Evolutionary conservation across 2,329 filamentous ascomycete genomes (phyloP).

Genomic region (Epichloe baconii): DNA sequence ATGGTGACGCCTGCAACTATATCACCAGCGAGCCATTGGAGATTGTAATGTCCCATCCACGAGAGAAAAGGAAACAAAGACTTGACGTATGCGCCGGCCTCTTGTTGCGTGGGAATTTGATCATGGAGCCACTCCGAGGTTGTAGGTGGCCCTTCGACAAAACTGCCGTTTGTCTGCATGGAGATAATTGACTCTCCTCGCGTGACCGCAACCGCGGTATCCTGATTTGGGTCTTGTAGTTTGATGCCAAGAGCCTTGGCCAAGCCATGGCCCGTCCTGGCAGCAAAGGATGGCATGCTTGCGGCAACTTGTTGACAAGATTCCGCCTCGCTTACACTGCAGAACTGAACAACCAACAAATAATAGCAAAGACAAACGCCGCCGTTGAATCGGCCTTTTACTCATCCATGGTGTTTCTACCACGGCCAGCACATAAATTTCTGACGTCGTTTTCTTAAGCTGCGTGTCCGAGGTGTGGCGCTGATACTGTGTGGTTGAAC

Average conservation of each 20-base stretch:
- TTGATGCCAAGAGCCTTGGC: conserved; percentile 78
- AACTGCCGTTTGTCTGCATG: conserved; percentile 57
- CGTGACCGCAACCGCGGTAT: conserved; percentile 46
- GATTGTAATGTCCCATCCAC: conserved; percentile 87
- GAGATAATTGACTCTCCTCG: conserved; percentile 73
- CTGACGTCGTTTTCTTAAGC: not conserved
- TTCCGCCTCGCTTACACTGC: not conserved
- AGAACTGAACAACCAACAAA: not conserved
- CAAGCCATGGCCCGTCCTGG: conserved; percentile 56
- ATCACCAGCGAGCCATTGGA: conserved; percentile 80
- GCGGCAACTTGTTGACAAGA: too few relatives aligned
- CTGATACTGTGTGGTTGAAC: not conserved
- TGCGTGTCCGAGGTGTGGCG: not conserved
- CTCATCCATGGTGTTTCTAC: not conserved
- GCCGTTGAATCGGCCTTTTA: not conserved
- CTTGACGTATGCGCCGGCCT: conserved; percentile 47
- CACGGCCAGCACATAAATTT: not conserved
- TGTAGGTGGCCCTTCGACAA: conserved; percentile 71
- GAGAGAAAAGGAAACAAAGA: conserved; percentile 74
- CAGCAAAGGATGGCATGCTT: conserved; percentile 25
- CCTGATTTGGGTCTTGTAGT: conserved; percentile 42
- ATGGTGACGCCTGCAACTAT: conserved; percentile 60
- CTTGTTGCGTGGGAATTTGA: conserved; percentile 43
- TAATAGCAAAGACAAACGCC: not conserved
- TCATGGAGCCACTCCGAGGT: conserved; percentile 57